phyloP scores from a whole-genome alignment of 1,139 yeast species.

The Suhomyces bolitotheri region DNA sequence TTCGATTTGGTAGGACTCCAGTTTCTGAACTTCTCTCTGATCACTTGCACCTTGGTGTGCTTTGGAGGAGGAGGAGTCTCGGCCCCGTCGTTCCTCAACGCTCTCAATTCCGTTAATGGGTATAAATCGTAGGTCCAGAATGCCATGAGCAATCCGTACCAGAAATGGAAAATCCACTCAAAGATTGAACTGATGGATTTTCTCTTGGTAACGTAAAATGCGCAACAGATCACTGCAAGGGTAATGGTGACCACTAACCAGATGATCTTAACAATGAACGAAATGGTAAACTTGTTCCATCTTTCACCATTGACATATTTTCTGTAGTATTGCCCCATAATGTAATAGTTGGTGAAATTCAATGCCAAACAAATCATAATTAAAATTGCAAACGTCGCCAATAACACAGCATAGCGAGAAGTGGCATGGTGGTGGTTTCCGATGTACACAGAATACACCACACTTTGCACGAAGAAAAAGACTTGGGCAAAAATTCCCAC shows the following conservation, averaged over 20 bases:
- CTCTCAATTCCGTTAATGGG: slow-evolving; percentile 32
- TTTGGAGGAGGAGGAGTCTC: slow-evolving; percentile 16
- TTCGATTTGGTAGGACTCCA: slow-evolving; percentile 11
- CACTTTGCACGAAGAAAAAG: slow-evolving; percentile 27
- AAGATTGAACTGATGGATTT: slow-evolving; percentile 26
- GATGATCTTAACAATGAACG: slow-evolving; percentile 31
- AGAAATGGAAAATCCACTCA: slow-evolving; percentile 40
- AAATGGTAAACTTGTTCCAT: slow-evolving; percentile 35
- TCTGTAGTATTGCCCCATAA: slow-evolving; percentile 34
- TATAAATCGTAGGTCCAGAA: slow-evolving; percentile 41
- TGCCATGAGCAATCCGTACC: slow-evolving; percentile 38
- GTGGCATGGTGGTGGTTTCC: slow-evolving; percentile 19
- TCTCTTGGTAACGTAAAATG: slow-evolving; percentile 24
- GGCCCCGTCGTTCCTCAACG: slow-evolving; percentile 14
- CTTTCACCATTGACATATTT: slow-evolving; percentile 34
- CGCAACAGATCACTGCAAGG: slow-evolving; percentile 30
- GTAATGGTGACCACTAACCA: slow-evolving; percentile 33
- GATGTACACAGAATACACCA: slow-evolving; percentile 25
- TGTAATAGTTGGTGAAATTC: slow-evolving; percentile 32
- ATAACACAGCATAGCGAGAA: slow-evolving; percentile 27
- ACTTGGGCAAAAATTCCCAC: slow-evolving; percentile 28
- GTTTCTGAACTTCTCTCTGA: slow-evolving; percentile 8
- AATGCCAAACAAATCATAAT: slow-evolving; percentile 21
- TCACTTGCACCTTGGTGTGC: slow-evolving; percentile 7
- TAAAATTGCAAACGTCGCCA: slow-evolving; percentile 31